These are phyloP conservation scores for Calonectria multiphialidica DNA, from an alignment of 2,329 filamentous ascomycete species.

Conservation along the genomic window DNA sequence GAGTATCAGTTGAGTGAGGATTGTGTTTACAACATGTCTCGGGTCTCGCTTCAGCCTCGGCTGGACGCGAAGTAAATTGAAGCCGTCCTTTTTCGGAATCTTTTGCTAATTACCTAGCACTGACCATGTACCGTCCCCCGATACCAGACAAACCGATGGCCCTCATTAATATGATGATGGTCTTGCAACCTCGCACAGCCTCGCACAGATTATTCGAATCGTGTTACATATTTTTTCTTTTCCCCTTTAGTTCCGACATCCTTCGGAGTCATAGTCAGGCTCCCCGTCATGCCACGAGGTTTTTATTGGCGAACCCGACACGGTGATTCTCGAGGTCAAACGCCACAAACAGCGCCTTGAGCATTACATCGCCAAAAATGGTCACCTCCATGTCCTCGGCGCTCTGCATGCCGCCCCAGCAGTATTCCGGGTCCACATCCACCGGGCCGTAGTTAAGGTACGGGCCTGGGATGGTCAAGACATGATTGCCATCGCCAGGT, in stretches of 20 bases:
- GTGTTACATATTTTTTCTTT: slow-evolving; percentile 9
- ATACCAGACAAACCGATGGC: neutral
- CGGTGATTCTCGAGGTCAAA: slow-evolving; percentile 67
- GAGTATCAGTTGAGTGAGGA: neutral
- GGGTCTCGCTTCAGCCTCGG: neutral
- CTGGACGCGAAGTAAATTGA: neutral
- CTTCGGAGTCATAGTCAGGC: neutral
- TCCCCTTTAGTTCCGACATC: neutral
- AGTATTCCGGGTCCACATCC: slow-evolving; percentile 63
- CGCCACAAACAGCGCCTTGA: slow-evolving; percentile 82
- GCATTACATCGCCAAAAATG: slow-evolving; percentile 83
- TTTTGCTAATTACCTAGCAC: slow-evolving; percentile 16
- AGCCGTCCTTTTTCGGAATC: neutral
- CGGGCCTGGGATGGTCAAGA: slow-evolving; percentile 65
- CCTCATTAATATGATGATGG: slow-evolving; percentile 18
- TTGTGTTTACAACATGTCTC: neutral
- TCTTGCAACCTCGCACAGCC: neutral
- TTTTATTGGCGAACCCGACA: slow-evolving; percentile 60
- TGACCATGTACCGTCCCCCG: slow-evolving; percentile 1
- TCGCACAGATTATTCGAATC: slow-evolving; percentile 21
- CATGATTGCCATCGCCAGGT: slow-evolving; percentile 59
- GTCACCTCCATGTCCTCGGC: slow-evolving; percentile 60
- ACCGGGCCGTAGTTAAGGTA: slow-evolving; percentile 68
- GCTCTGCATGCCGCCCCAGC: slow-evolving; percentile 83
- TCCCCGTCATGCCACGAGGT: slow-evolving; percentile 39